Conservation (phyloP, 192 early-diverging fungal genomes). For the Coemansia sp. region DNA sequence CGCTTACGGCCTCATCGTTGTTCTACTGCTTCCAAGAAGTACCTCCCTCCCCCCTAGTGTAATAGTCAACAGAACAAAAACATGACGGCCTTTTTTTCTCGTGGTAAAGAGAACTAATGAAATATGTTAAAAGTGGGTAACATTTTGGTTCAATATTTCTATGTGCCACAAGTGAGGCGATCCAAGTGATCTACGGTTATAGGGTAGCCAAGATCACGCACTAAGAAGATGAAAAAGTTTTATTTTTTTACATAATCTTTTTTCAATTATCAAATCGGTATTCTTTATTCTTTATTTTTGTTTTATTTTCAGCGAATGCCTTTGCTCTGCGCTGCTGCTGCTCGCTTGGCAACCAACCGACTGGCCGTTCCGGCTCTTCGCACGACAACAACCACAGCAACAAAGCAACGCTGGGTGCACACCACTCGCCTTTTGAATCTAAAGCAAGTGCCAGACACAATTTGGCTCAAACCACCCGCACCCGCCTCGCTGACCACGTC, state of each 20-base stretch:
- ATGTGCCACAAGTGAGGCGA: too few species aligned
- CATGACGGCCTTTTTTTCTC: neutral
- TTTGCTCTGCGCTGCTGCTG: constrained; percentile 2
- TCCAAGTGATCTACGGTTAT: neutral
- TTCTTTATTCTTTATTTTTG: neutral
- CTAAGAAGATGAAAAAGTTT: constrained; percentile 1
- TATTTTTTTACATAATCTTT: neutral
- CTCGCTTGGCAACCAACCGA: neutral
- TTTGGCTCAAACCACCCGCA: constrained; percentile 21
- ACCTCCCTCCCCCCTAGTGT: neutral
- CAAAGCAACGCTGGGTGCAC: neutral
- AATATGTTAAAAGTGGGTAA: too few species aligned
- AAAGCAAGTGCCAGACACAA: constrained; percentile 29
- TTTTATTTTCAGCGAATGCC: neutral
- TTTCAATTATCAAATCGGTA: neutral
- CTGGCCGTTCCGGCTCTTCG: neutral
- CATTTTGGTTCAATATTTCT: too few species aligned
- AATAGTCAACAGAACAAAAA: neutral
- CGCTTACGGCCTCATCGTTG: neutral
- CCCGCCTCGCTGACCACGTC: neutral
- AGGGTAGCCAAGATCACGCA: neutral
- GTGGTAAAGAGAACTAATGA: too few species aligned
- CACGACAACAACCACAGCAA: neutral
- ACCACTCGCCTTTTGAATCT: neutral
- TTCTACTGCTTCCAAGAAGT: constrained; percentile 2